phyloP scores from a whole-genome alignment of 2,329 filamentous ascomycete genomes.

The Sclerotinia trifoliorum region DNA sequence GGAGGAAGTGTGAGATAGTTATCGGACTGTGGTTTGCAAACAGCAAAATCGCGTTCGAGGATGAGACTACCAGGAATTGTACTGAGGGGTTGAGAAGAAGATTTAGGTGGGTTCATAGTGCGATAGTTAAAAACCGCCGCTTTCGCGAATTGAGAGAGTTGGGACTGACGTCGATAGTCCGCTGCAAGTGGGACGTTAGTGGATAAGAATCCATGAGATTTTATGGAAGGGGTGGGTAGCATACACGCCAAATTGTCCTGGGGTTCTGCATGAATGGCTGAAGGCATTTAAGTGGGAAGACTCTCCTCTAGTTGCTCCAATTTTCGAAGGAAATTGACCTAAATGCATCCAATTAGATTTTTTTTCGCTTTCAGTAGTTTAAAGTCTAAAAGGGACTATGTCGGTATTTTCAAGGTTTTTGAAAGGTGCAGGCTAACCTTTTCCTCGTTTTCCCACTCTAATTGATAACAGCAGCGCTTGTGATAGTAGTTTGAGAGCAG shows the following conservation, averaged over 20 bases:
- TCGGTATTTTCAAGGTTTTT: constrained; percentile 7
- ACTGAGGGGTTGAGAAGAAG: constrained; percentile 18
- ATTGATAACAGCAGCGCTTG: not conserved
- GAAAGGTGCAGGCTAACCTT: constrained; percentile 7
- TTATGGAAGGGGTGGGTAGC: constrained; percentile 14
- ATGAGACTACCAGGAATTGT: constrained; percentile 3
- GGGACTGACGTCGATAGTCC: constrained; percentile 24
- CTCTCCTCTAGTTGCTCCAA: not conserved
- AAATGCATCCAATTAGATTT: constrained; percentile 6
- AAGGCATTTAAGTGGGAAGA: constrained; percentile 20
- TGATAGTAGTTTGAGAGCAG: not conserved
- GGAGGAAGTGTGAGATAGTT: constrained; percentile 12
- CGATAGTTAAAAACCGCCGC: constrained; percentile 19
- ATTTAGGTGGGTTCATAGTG: constrained; percentile 12
- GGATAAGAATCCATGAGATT: not conserved
- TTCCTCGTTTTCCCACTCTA: not conserved
- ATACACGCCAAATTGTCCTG: constrained; percentile 20
- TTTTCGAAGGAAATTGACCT: not conserved
- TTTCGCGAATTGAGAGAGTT: constrained; percentile 20
- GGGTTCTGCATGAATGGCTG: constrained; percentile 20
- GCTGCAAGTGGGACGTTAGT: constrained; percentile 16
- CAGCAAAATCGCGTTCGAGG: constrained; percentile 19
- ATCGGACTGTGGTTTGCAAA: constrained; percentile 18
- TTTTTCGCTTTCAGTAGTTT: constrained; percentile 2
- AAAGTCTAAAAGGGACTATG: constrained; percentile 13